Evolutionary conservation across 371 early-diverging fungal species (phyloP).

Genomic region (Zychaea mexicana): DNA sequence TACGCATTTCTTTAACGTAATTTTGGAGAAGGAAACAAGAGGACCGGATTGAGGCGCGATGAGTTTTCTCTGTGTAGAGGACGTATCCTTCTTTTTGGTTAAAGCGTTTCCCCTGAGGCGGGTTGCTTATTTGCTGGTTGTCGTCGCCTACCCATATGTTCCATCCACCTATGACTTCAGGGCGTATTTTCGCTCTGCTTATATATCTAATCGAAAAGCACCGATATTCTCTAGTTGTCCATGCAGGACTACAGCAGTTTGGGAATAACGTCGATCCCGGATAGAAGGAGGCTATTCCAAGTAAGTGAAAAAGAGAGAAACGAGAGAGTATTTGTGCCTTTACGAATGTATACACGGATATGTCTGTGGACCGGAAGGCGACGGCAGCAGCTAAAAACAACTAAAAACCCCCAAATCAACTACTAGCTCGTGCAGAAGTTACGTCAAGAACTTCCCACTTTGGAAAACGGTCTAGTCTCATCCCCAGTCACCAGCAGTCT

Average conservation of each 20-base stretch:
- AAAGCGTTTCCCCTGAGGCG: too few species aligned
- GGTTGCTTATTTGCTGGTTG: too few species aligned
- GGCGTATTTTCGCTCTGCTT: too few species aligned
- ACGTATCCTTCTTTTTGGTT: background rate
- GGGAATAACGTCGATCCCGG: constrained; percentile 79
- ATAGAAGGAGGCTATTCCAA: constrained; percentile 72
- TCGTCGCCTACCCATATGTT: too few species aligned
- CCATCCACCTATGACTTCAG: too few species aligned
- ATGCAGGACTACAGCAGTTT: constrained; percentile 83
- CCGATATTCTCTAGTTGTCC: constrained; percentile 61
- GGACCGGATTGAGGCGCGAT: too few species aligned
- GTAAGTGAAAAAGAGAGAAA: constrained; percentile 5
- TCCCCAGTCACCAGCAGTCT: constrained; percentile 12
- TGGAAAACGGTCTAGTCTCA: constrained; percentile 31
- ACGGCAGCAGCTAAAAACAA: too few species aligned
- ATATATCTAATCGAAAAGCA: too few species aligned
- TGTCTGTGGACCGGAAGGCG: too few species aligned
- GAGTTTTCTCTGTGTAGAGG: background rate
- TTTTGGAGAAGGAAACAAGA: background rate
- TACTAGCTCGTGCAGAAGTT: constrained; percentile 27
- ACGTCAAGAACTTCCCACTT: constrained; percentile 33
- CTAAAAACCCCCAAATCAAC: background rate
- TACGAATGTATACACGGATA: background rate
- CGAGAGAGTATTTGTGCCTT: background rate
- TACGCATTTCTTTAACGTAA: constrained; percentile 19